These are phyloP conservation scores for Fusarium tanahbumbuense DNA, from an alignment of 2,329 filamentous ascomycete species.

Conservation along the genomic window DNA sequence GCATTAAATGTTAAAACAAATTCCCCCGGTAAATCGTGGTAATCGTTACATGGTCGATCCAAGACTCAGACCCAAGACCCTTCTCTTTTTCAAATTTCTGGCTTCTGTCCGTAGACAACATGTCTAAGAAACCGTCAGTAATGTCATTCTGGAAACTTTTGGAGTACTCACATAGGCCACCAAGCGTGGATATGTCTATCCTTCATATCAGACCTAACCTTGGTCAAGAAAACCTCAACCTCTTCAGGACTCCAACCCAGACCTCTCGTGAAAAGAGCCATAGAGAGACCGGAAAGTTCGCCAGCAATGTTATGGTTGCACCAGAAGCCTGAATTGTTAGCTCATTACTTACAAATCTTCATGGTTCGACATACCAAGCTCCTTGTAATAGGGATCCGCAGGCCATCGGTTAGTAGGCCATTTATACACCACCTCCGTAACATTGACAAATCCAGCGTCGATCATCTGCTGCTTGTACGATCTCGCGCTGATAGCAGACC, in stretches of 20 bases:
- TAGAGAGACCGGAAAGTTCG: slow-evolving; percentile 52
- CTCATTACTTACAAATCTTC: fast-evolving
- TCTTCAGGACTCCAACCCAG: slow-evolving; percentile 52
- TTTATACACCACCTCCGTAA: slow-evolving; percentile 60
- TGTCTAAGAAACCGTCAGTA: slow-evolving; percentile 14
- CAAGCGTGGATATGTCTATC: slow-evolving; percentile 53
- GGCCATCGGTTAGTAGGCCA: slow-evolving; percentile 66
- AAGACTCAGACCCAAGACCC: not conserved
- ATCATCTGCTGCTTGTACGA: slow-evolving; percentile 54
- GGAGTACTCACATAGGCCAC: slow-evolving; percentile 52
- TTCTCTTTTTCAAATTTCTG: slow-evolving; percentile 2
- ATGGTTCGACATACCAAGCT: slow-evolving; percentile 54
- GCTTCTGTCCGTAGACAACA: slow-evolving; percentile 44
- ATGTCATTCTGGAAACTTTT: fast-evolving
- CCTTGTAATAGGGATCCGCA: slow-evolving; percentile 62
- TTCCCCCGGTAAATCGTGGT: not conserved
- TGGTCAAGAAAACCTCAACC: slow-evolving; percentile 50
- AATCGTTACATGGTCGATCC: not conserved
- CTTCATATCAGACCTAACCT: slow-evolving; percentile 51
- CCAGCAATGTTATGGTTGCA: slow-evolving; percentile 50
- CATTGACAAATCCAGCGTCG: slow-evolving; percentile 65
- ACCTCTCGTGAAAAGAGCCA: slow-evolving; percentile 53
- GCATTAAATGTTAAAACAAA: not conserved
- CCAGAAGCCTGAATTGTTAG: slow-evolving; percentile 49
- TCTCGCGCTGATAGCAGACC: slow-evolving; percentile 47